A percentile compares a stretch with the other conserved stretches of the same genome.
phyloP scores from a whole-genome alignment of 805 yeast genomes.

The Teunomyces cretensis region DNA sequence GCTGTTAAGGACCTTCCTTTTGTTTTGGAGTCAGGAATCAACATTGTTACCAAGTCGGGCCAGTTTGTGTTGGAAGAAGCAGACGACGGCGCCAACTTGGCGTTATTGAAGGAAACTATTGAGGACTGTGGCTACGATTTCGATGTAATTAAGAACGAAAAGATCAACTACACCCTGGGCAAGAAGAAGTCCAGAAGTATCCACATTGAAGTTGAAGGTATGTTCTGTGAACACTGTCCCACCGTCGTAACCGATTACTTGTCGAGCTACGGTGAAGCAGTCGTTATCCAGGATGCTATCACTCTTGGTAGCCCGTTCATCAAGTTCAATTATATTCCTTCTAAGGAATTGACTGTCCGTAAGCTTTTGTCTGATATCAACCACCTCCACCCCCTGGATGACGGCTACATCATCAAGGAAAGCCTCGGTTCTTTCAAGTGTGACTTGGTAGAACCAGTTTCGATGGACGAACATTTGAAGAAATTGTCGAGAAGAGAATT shows the following conservation, averaged over 20 bases:
- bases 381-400: slow-evolving; percentile 35
- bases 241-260: slow-evolving; percentile 50
- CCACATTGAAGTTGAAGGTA: slow-evolving; percentile 57
- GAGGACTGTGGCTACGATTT: slow-evolving; percentile 71
- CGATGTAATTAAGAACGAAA: slow-evolving; percentile 43
- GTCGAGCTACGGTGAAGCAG: slow-evolving; percentile 53
- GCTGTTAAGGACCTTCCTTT: slow-evolving; percentile 49
- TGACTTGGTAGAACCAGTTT: slow-evolving; percentile 50
- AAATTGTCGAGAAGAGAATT: slow-evolving; percentile 51
- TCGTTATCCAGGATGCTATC: slow-evolving; percentile 55
- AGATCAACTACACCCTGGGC: slow-evolving; percentile 47
- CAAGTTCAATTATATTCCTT: slow-evolving; percentile 64
- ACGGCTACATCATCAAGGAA: slow-evolving; percentile 18
- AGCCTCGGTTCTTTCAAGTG: slow-evolving; percentile 44
- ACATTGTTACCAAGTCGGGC: slow-evolving; percentile 61
- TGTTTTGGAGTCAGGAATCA: slow-evolving; percentile 53
- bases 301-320: slow-evolving; percentile 57
- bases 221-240: slow-evolving; percentile 75
- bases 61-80: slow-evolving; percentile 54
- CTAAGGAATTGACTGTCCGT: slow-evolving; percentile 52
- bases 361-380: slow-evolving; percentile 51
- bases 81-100: slow-evolving; percentile 25
- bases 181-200: slow-evolving; percentile 55
- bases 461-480: slow-evolving; percentile 64
- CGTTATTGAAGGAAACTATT: slow-evolving; percentile 46